A percentile compares a stretch with the other conserved stretches of the same genome.
Conservation (phyloP, 2,329 filamentous ascomycete genomes). For the Apiospora koreana region DNA sequence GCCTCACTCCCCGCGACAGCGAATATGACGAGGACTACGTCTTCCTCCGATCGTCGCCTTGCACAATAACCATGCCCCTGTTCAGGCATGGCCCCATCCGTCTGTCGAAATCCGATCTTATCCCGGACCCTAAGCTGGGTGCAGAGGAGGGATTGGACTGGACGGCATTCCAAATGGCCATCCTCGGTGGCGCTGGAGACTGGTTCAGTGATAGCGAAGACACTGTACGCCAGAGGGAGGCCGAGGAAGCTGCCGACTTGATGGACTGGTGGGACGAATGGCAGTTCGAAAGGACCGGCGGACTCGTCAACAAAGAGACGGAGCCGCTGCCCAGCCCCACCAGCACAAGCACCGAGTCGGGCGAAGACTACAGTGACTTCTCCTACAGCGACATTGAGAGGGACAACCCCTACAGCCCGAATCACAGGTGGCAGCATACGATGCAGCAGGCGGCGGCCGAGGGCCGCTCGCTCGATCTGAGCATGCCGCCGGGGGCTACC, state of each 20-base stretch:
- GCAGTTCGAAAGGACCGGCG: conserved; percentile 46
- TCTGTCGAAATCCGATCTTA: conserved; percentile 46
- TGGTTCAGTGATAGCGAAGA: conserved; percentile 46
- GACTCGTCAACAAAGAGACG: conserved; percentile 32
- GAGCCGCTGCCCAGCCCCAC: conserved; percentile 32
- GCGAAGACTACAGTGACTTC: conserved; percentile 29
- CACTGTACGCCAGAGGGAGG: conserved; percentile 39
- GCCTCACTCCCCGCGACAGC: not conserved
- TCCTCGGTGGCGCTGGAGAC: conserved; percentile 57
- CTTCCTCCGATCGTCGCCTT: conserved; percentile 50
- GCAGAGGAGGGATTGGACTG: conserved; percentile 59
- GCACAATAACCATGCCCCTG: conserved; percentile 47
- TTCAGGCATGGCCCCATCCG: conserved; percentile 59
- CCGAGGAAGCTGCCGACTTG: conserved; percentile 51
- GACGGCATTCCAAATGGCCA: conserved; percentile 67
- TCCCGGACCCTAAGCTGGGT: conserved; percentile 37
- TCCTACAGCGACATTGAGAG: conserved; percentile 29
- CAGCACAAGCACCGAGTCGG: conserved; percentile 29
- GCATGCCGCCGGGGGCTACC: conserved; percentile 11
- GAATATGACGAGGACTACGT: conserved; percentile 38
- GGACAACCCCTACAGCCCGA: conserved; percentile 28
- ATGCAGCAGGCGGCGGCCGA: conserved; percentile 18
- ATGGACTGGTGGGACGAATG: conserved; percentile 53
- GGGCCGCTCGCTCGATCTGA: conserved; percentile 12
- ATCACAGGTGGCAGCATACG: conserved; percentile 26